A percentile compares a stretch with the other conserved stretches of the same genome.
phyloP scores from a whole-genome alignment of 2,329 filamentous ascomycete genomes.

The Stagonosporopsis tanaceti region DNA sequence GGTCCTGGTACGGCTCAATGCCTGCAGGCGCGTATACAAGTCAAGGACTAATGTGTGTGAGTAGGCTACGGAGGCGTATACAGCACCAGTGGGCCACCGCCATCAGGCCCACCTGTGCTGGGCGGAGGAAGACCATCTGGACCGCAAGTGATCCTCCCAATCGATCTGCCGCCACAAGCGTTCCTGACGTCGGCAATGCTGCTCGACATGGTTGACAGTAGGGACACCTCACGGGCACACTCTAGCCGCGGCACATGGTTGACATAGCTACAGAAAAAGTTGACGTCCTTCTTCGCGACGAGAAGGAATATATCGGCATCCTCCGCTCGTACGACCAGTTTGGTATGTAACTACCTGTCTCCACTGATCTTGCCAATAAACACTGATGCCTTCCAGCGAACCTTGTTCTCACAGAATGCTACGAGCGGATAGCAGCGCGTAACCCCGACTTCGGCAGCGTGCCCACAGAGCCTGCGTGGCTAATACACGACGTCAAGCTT shows the following conservation, averaged over 20 bases:
- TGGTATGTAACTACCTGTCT: slow-evolving; percentile 62
- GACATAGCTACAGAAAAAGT: slow-evolving; percentile 78
- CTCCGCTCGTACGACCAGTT: slow-evolving; percentile 98
- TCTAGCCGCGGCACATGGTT: slow-evolving; percentile 15
- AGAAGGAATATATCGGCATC: slow-evolving; percentile 91
- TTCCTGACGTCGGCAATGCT: slow-evolving; percentile 97
- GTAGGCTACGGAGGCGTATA: slow-evolving; percentile 48
- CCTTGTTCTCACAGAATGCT: slow-evolving; percentile 89
- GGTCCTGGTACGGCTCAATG: slow-evolving; percentile 36
- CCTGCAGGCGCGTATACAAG: neutral
- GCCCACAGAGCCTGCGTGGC: slow-evolving; percentile 42
- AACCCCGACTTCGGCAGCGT: slow-evolving; percentile 47
- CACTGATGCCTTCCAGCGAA: slow-evolving; percentile 70
- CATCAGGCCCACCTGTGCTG: slow-evolving; percentile 52
- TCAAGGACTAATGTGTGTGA: slow-evolving; percentile 24
- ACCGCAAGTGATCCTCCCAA: slow-evolving; percentile 39
- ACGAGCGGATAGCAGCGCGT: slow-evolving; percentile 83
- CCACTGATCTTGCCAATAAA: neutral
- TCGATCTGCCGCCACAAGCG: slow-evolving; percentile 83
- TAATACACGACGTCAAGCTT: slow-evolving; percentile 85
- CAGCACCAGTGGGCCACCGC: slow-evolving; percentile 58
- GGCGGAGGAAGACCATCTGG: slow-evolving; percentile 36
- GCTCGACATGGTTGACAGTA: slow-evolving; percentile 95
- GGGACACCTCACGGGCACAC: slow-evolving; percentile 20
- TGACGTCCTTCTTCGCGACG: slow-evolving; percentile 88